These are phyloP conservation scores for Parachaetomium inaequale DNA, from an alignment of 495 filamentous ascomycete species.

Conservation along the genomic window DNA sequence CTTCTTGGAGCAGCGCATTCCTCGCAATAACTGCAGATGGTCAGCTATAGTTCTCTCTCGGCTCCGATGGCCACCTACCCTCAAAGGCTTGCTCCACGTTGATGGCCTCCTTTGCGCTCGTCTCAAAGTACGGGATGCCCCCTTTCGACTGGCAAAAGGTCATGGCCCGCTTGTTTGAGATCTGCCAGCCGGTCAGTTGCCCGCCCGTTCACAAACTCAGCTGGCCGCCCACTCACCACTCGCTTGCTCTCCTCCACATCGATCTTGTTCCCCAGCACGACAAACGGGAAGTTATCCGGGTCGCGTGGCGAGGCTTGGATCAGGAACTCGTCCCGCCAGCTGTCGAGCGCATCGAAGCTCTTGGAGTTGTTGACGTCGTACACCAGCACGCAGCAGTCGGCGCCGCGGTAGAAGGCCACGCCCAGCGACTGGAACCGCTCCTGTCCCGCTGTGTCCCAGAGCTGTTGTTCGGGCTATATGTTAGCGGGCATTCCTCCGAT, in stretches of 20 bases:
- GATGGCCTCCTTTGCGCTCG: conserved; percentile 96
- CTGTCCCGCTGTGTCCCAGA: conserved; percentile 98
- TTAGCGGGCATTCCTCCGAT: conserved; percentile 3
- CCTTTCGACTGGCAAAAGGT: conserved; percentile 97
- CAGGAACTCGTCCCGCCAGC: conserved; percentile 97
- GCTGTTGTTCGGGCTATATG: conserved; percentile 46
- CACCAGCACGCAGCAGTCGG: conserved; percentile 97
- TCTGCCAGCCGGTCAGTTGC: conserved; percentile 44
- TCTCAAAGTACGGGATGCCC: conserved; percentile 97
- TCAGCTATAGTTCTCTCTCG: conserved; percentile 12
- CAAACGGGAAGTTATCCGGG: conserved; percentile 96
- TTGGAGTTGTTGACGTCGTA: conserved; percentile 99
- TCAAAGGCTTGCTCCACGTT: conserved; percentile 99
- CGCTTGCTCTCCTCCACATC: conserved; percentile 97
- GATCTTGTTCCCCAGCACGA: conserved; percentile 98
- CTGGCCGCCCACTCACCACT: conserved; percentile 53
- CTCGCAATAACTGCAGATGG: conserved; percentile 76
- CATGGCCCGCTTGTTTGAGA: conserved; percentile 91
- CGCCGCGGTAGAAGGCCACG: conserved; percentile 96
- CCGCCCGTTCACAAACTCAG: background rate
- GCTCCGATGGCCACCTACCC: conserved; percentile 51
- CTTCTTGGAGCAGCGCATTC: conserved; percentile 93
- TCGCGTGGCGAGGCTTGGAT: conserved; percentile 96
- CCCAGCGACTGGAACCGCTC: conserved; percentile 97
- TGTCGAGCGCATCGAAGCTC: conserved; percentile 97